Base-by-base conservation (phyloP, 345 rosid species). In the Pugionium cornutum region DNA sequence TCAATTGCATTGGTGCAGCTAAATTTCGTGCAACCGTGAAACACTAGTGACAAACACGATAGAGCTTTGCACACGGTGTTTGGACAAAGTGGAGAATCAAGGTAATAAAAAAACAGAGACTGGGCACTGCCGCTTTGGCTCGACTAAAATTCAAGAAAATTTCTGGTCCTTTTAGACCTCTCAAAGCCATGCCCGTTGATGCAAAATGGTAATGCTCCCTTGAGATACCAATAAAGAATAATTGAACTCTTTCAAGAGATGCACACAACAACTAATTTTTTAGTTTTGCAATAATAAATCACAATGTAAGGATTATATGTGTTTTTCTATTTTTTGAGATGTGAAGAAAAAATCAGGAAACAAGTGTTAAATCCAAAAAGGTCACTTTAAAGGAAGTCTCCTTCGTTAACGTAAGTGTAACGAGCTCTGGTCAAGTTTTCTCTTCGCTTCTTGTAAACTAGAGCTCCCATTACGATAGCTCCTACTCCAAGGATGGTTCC, bases 101-200 rank as follows among this genome's bases (percentile, higher is more conserved):
- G 82, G 80, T 88, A 71, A 67, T 66, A 83, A 75, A 80, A 75
- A 18, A 78, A 85, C 83, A 86, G 82, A 85, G 79, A 62, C 75
- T 88, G 86, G 80, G 97, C 59, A 83, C 79, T 34, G 86, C 95
- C 0, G 95, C 89, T 52, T 83, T 86, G 77, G 99, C 99, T 4
- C 75, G 99, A 64, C 91, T 77, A 53, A 83, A 92, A 74, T 83
- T 86, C 48, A 88, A 94, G 81, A 84, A 89, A 2, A 88, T 90
- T 51, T 94, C 97, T 2, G 95, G 87, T 83, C 89, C 92, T 39
- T 94, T 90, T 69, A 82, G 35, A 51, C 99, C 99, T 5, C 88
- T 94, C 6, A 94, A 87, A 74, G 96, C 97, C 62, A 90, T 84
- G 97, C 95, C 91, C n/a, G 92, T 90, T 7, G 97, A 94, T 90